Base-by-base conservation (phyloP, 2,329 filamentous ascomycete genomes). In the Fusarium sp. region DNA sequence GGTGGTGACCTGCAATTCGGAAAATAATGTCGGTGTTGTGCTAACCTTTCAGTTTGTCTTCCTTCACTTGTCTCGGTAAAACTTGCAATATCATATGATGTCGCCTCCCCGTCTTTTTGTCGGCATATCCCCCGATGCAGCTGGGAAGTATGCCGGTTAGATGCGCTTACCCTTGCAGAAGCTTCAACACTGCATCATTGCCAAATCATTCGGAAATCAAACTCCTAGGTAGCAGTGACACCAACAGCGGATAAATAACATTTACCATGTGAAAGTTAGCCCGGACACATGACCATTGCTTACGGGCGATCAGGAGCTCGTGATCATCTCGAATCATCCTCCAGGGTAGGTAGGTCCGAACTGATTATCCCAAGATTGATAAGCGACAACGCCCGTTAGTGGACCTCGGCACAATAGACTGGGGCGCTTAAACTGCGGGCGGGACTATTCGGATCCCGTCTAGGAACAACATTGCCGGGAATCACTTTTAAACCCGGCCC, bases 401-500 rank as follows among this genome's bases (percentile, higher is more conserved):
- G 55, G 60, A 64, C 36, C 58, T 50, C 50, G 42, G 66, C 42
- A 62, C 72, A 63, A 10, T 40, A 34, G 25, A 49, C 13, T 18
- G n/a, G 11, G 33, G 40, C 71, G 70, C 72, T 73, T 75, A 73
- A 75, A 67, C 72, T 42, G 23, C 54, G 64, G 59, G 46, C 61
- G 61, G 65, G 63, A 64, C 62, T 62, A 62, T 75, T 71, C 69
- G 71, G 71, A 51, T 61, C 25, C 25, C 1, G 25, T 9, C 61
- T 33, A 58, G 59, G 62, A 61, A 62, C 49, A 58, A 16, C 27
- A 54, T 46, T 57, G 36, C 68, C 73, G 72, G 73, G 65, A 40
- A 66, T 70, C 67, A 74, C 64, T 71, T 75, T 64, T 75, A 71
- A 70, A 56, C 59, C 73, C 73, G 70, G 63, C 70, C 73, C 73